Evolutionary conservation across 192 early-diverging fungal genomes (phyloP).

Genomic region (Rhizoclosmatium globosum): DNA sequence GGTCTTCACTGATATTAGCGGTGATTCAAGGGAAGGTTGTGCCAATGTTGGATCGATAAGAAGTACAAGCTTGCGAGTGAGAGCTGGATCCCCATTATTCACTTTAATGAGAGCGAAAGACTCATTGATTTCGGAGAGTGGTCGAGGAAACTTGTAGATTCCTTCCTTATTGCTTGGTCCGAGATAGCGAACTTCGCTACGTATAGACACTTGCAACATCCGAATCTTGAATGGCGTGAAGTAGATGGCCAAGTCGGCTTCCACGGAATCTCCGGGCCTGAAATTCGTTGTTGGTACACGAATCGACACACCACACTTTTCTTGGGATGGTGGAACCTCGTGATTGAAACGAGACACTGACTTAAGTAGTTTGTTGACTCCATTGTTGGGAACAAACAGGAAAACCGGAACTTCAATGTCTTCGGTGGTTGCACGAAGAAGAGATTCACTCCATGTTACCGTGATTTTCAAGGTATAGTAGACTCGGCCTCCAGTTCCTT

Average conservation of each 20-base stretch:
- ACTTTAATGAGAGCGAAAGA: neutral
- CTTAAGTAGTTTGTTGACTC: neutral
- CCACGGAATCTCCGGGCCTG: neutral
- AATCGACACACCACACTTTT: neutral
- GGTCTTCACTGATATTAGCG: constrained; percentile 11
- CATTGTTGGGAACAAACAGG: neutral
- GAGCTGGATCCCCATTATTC: neutral
- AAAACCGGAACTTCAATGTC: constrained; percentile 16
- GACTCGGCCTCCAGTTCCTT: neutral
- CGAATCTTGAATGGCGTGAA: constrained; percentile 6
- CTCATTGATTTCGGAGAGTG: neutral
- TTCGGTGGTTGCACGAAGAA: neutral
- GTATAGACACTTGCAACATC: neutral
- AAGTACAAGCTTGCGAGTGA: neutral
- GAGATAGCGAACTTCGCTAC: neutral
- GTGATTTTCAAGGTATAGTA: neutral
- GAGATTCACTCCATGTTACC: neutral
- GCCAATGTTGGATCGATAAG: neutral
- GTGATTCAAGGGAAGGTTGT: neutral
- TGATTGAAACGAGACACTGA: neutral
- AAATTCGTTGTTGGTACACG: neutral
- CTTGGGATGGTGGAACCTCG: neutral
- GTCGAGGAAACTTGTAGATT: neutral
- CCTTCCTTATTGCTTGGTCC: neutral
- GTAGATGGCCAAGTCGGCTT: neutral